These are phyloP conservation scores for Chrysoporthe austroafricana DNA, from an alignment of 2,329 filamentous ascomycete species.

Conservation along the genomic window DNA sequence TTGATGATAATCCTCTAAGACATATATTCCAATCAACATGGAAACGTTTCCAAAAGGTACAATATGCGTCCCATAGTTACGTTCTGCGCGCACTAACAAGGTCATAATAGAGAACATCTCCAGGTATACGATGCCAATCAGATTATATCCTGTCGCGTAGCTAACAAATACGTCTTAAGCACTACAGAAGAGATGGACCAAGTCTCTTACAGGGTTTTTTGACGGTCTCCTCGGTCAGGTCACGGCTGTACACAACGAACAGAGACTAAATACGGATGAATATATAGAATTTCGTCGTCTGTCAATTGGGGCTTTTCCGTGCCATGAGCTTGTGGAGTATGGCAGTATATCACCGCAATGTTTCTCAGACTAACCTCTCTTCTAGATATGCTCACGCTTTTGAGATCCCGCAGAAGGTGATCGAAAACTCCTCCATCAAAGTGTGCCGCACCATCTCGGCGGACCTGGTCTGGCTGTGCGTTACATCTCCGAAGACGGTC, in stretches of 20 bases:
- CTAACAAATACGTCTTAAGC: not conserved
- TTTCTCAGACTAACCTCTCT: not conserved
- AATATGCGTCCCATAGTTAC: not conserved
- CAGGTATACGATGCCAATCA: not conserved
- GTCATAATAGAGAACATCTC: not conserved
- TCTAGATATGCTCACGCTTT: not conserved
- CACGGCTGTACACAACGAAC: not conserved
- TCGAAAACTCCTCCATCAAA: not conserved
- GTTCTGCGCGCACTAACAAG: not conserved
- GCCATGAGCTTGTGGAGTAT: conserved; percentile 1
- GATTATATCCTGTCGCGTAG: not conserved
- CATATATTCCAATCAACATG: not conserved
- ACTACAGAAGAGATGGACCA: not conserved
- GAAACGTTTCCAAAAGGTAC: not conserved
- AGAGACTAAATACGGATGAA: not conserved
- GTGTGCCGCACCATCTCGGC: not conserved
- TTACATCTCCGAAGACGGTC: not conserved
- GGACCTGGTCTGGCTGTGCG: not conserved
- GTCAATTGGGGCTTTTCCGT: not conserved
- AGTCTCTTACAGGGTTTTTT: not conserved
- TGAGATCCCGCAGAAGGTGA: not conserved
- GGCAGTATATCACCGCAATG: not conserved
- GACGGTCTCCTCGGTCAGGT: not conserved
- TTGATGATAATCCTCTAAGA: not conserved
- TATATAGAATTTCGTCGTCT: not conserved